Evolutionary conservation across 2,329 filamentous ascomycete genomes (phyloP).

Genomic region (Tolypocladium amazonense): DNA sequence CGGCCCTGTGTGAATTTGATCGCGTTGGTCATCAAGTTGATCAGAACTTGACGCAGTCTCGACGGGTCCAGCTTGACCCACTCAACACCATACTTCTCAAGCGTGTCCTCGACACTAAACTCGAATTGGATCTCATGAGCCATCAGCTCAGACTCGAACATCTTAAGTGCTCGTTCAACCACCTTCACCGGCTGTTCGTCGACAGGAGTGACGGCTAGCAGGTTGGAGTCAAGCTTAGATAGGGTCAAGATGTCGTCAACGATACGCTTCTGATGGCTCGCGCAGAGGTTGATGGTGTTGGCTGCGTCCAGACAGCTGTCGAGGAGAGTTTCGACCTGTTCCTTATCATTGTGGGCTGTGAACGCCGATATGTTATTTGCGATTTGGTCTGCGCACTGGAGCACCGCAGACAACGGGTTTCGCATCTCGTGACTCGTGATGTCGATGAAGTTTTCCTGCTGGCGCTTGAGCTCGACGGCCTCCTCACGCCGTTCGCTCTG

Average conservation of each 20-base stretch:
- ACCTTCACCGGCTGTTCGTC: slow-evolving; percentile 59
- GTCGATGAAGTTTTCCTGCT: slow-evolving; percentile 63
- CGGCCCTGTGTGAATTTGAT: slow-evolving; percentile 56
- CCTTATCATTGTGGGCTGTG: slow-evolving; percentile 22
- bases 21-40: slow-evolving; percentile 62
- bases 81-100: slow-evolving; percentile 51
- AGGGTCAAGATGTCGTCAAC: slow-evolving; percentile 58
- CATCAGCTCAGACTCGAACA: slow-evolving; percentile 68
- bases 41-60: slow-evolving; percentile 61
- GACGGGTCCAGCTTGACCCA: slow-evolving; percentile 71
- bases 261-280: slow-evolving; percentile 66
- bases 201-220: slow-evolving; percentile 60
- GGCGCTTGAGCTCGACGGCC: slow-evolving; percentile 67
- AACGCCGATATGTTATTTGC: slow-evolving; percentile 35
- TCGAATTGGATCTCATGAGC: slow-evolving; percentile 62
- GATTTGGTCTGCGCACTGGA: slow-evolving; percentile 71
- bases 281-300: slow-evolving; percentile 72
- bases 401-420: slow-evolving; percentile 63
- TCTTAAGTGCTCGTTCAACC: slow-evolving; percentile 59
- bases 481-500: slow-evolving; percentile 71
- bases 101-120: slow-evolving; percentile 58
- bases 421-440: slow-evolving; percentile 69
- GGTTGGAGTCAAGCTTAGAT: slow-evolving; percentile 59
- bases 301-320: slow-evolving; percentile 59
- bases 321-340: slow-evolving; percentile 37